phyloP scores from a whole-genome alignment of 2,329 filamentous ascomycete genomes.

The Aspergillus sp. region DNA sequence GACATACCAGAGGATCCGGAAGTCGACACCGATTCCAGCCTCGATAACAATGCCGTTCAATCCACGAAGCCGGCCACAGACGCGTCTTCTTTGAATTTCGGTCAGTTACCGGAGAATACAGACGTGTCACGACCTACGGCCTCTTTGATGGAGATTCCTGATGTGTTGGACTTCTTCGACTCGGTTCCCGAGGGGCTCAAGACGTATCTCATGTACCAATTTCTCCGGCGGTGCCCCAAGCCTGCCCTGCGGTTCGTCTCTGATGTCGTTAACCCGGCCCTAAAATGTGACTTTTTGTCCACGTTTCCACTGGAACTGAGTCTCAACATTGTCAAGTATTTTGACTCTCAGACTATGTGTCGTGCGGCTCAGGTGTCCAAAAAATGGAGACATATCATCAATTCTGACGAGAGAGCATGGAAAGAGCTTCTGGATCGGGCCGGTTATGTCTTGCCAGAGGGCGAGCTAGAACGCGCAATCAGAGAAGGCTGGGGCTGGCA shows the following conservation, averaged over 20 bases:
- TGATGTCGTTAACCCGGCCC: conserved; percentile 80
- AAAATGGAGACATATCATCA: conserved; percentile 82
- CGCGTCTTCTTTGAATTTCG: conserved; percentile 3
- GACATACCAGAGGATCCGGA: conserved; percentile 33
- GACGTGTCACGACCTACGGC: conserved; percentile 20
- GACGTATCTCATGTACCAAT: conserved; percentile 92
- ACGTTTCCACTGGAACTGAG: conserved; percentile 79
- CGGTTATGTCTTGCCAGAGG: conserved; percentile 67
- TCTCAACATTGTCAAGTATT: conserved; percentile 76
- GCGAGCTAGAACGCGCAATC: conserved; percentile 79
- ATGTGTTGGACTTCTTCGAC: conserved; percentile 83
- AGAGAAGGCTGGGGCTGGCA: conserved; percentile 97
- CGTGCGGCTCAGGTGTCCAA: conserved; percentile 88
- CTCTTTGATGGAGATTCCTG: conserved; percentile 67
- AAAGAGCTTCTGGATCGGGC: conserved; percentile 83
- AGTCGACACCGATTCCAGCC: conserved; percentile 36
- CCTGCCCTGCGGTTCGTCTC: conserved; percentile 84
- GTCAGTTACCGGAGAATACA: conserved; percentile 8
- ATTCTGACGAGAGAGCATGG: conserved; percentile 92
- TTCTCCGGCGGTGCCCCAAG: conserved; percentile 78
- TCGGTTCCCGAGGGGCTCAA: conserved; percentile 86
- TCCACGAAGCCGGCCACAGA: conserved; percentile 7
- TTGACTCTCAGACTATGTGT: conserved; percentile 79
- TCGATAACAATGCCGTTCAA: conserved; percentile 30
- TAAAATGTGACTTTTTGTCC: conserved; percentile 88